Percentiles rank a stretch among this genome's conserved stretches.
These are phyloP conservation scores for Arachis monticola DNA, from an alignment of 331 rosid species.

Conservation along the genomic window DNA sequence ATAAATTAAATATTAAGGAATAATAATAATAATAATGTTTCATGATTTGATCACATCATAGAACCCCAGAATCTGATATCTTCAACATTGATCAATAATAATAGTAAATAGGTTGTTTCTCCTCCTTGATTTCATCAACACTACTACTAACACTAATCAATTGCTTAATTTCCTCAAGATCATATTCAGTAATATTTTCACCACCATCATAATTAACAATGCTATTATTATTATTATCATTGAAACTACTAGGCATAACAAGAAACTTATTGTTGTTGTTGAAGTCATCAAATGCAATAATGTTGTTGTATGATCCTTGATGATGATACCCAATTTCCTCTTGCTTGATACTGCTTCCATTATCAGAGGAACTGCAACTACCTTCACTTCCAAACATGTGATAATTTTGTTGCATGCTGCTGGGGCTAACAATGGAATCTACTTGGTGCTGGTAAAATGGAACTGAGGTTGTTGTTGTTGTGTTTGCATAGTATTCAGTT, in stretches of 20 bases:
- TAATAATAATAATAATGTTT: slow-evolving; percentile 44
- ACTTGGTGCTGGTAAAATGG: slow-evolving; percentile 56
- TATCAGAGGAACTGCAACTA: slow-evolving; percentile 77
- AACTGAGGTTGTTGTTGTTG: slow-evolving; percentile 38
- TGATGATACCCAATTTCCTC: slow-evolving; percentile 52
- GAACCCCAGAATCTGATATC: slow-evolving; percentile 46
- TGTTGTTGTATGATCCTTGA: slow-evolving; percentile 5
- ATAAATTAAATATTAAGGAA: background rate
- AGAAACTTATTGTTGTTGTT: slow-evolving; percentile 31
- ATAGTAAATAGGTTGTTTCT: slow-evolving; percentile 58
- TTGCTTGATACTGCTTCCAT: slow-evolving; percentile 64
- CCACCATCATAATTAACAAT: slow-evolving; percentile 24
- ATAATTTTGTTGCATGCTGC: slow-evolving; percentile 30
- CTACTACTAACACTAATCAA: slow-evolving; percentile 46
- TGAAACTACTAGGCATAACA: slow-evolving; percentile 40
- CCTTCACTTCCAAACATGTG: slow-evolving; percentile 77
- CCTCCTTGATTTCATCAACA: slow-evolving; percentile 77
- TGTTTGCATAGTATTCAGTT: slow-evolving; percentile 27
- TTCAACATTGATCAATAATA: slow-evolving; percentile 34
- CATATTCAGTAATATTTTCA: slow-evolving; percentile 45
- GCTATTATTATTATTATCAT: slow-evolving; percentile 12
- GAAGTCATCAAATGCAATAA: slow-evolving; percentile 39
- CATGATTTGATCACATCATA: slow-evolving; percentile 45
- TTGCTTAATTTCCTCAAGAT: slow-evolving; percentile 64
- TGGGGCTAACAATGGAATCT: slow-evolving; percentile 44